A percentile compares a stretch with the other conserved stretches of the same genome.
phyloP scores from a whole-genome alignment of 768 basidiomycete genomes.

The Dioszegia aurantiaca region DNA sequence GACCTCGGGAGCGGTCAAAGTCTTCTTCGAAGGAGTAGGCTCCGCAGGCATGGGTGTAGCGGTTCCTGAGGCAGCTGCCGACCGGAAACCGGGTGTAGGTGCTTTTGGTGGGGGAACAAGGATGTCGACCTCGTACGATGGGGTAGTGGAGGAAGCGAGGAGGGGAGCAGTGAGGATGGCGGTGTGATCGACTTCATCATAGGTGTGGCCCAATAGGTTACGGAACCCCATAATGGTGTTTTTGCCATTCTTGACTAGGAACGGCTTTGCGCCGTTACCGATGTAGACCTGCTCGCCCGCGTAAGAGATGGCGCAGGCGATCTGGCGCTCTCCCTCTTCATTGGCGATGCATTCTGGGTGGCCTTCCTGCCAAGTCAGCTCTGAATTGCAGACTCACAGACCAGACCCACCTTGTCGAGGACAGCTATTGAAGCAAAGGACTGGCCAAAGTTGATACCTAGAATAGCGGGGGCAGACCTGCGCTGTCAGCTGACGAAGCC shows the following conservation, averaged over 20 bases:
- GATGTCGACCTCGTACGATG: constrained; percentile 80
- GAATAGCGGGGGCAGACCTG: constrained; percentile 44
- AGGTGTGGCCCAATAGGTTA: constrained; percentile 86
- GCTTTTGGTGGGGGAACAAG: constrained; percentile 68
- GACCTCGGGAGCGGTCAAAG: constrained; percentile 78
- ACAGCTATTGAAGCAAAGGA: constrained; percentile 93
- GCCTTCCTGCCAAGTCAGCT: constrained; percentile 63
- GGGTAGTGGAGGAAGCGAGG: constrained; percentile 60
- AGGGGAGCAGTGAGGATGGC: constrained; percentile 62
- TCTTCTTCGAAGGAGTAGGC: constrained; percentile 63
- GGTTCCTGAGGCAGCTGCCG: constrained; percentile 53
- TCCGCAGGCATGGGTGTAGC: constrained; percentile 56
- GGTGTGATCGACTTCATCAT: constrained; percentile 52
- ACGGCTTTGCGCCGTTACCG: constrained; percentile 88
- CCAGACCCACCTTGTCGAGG: constrained; percentile 74
- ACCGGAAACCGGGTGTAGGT: constrained; percentile 52
- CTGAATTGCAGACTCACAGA: not conserved
- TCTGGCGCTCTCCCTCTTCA: constrained; percentile 97
- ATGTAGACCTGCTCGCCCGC: constrained; percentile 91
- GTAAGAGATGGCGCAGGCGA: constrained; percentile 88
- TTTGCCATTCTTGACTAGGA: constrained; percentile 88
- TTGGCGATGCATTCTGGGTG: constrained; percentile 93
- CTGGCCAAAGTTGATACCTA: constrained; percentile 96
- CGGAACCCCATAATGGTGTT: constrained; percentile 96
- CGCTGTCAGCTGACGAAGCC: not conserved